Evolutionary conservation across 768 basidiomycete species (phyloP), one percentile per base, ranked within the genome.

Genomic region (Pleurotus giganteus): DNA sequence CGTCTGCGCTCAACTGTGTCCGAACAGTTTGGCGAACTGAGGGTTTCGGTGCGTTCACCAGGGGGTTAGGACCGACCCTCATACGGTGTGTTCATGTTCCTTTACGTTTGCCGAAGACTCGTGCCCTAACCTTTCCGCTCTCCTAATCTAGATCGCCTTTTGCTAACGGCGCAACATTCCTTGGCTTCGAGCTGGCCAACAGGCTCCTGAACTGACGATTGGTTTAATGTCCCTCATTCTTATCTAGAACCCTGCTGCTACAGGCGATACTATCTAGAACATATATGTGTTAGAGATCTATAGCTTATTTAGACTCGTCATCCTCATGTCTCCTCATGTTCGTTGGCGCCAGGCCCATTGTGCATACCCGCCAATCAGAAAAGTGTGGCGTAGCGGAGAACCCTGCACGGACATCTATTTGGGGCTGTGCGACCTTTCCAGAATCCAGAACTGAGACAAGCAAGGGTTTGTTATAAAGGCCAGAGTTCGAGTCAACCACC

Each of bases 91-190:
- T 74, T 55, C 39, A 54, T n/a, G 56, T 49, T 46, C 13, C 9
- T 54, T 53, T 52, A 56, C 47, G 21, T 45, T n/a, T n/a, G n/a
- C n/a, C n/a, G n/a, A n/a, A n/a, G n/a, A n/a, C n/a, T n/a, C 21
- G 15, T 56, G 29, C 53, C 45, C 3, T 23, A 23, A 12, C 17
- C 24, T 6, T 45, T 32, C 47, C 47, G 55, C 34, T 55, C 21
- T 36, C 57, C 44, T 5, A n/a, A 21, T 42, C 57, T 51, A 94
- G 92, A 63, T 94, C 92, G 2, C 95, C 94, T 0, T 96, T 97
- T 63, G 95, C 95, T 9, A 98, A 98, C 62, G 96, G 94, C 17
- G 93, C 93, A 1, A 98, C 96, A 0, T 98, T 98, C 80, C 82
- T 96, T 54, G 94, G 92, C 1, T 98, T 94, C 64, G 96, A 98